These are phyloP conservation scores for Cryptosporidium sp. DNA, from an alignment of 169 alveolate genomes.

Conservation along the genomic window DNA sequence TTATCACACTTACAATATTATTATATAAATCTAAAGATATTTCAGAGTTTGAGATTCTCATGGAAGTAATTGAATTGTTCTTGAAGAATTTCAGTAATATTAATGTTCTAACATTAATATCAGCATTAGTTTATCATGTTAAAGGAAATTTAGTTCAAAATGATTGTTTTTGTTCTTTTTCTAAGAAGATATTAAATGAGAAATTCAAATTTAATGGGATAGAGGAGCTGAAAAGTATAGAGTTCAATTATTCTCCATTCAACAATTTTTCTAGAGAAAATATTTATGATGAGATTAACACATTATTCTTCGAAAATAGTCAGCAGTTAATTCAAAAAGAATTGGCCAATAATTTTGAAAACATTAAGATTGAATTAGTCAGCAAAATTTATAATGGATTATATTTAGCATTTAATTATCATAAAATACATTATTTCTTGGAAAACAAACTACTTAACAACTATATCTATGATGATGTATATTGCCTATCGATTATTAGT, in stretches of 20 bases:
- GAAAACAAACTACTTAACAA: background rate
- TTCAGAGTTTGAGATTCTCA: constrained; percentile 9
- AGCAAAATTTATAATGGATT: constrained; percentile 27
- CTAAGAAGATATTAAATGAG: constrained; percentile 8
- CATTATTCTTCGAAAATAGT: background rate
- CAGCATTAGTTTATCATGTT: constrained; percentile 48
- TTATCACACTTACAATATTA: constrained; percentile 17
- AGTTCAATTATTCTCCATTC: background rate
- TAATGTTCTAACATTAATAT: constrained; percentile 4
- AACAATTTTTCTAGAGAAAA: background rate
- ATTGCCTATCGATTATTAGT: constrained; percentile 13
- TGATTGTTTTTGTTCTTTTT: constrained; percentile 7
- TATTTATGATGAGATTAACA: background rate
- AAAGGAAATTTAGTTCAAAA: constrained; percentile 28
- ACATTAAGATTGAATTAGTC: background rate
- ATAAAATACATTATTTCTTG: background rate
- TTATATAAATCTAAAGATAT: constrained; percentile 28
- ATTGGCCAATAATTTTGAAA: background rate
- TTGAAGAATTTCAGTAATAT: background rate
- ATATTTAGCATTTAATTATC: background rate
- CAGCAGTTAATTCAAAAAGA: background rate
- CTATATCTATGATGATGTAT: constrained; percentile 20
- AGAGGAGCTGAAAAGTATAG: constrained; percentile 4
- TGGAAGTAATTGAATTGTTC: constrained; percentile 9
- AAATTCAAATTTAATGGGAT: constrained; percentile 14